A percentile compares a stretch with the other conserved stretches of the same genome.
Evolutionary conservation across 2,329 filamentous ascomycete genomes (phyloP).

Genomic region (Diaporthe vaccinii): DNA sequence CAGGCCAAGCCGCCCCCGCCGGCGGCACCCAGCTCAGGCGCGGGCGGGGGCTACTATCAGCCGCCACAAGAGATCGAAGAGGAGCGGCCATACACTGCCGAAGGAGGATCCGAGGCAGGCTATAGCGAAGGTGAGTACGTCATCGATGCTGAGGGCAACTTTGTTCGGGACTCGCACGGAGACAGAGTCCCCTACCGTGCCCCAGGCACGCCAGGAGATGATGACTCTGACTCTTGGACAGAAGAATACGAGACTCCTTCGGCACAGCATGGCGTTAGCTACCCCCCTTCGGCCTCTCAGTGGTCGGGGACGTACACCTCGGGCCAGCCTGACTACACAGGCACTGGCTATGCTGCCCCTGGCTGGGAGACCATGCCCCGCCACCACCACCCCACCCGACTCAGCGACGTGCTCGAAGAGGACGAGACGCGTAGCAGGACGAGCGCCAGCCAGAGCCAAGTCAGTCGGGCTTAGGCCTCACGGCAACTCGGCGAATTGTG

Average conservation of each 20-base stretch:
- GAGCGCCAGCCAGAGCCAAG: conserved; percentile 76
- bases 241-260: conserved; percentile 71
- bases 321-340: conserved; percentile 72
- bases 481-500: conserved; percentile 11
- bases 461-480: conserved; percentile 59
- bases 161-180: conserved; percentile 72
- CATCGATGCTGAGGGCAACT: conserved; percentile 72
- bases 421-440: conserved; percentile 86
- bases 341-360: conserved; percentile 74
- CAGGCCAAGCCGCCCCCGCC: conserved; percentile 47
- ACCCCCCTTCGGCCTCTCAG: conserved; percentile 56
- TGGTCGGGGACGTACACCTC: conserved; percentile 58
- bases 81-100: conserved; percentile 57
- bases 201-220: conserved; percentile 59
- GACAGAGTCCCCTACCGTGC: conserved; percentile 68
- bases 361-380: conserved; percentile 83
- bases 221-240: conserved; percentile 64
- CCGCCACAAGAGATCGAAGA: conserved; percentile 60
- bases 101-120: conserved; percentile 69
- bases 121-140: conserved; percentile 81
- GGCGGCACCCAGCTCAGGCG: conserved; percentile 53
- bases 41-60: conserved; percentile 58
- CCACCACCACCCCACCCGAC: conserved; percentile 88
- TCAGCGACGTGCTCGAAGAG: conserved; percentile 90
- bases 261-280: conserved; percentile 54